Conservation (phyloP, 2,329 filamentous ascomycete genomes). For the Hypoxylon sp. region DNA sequence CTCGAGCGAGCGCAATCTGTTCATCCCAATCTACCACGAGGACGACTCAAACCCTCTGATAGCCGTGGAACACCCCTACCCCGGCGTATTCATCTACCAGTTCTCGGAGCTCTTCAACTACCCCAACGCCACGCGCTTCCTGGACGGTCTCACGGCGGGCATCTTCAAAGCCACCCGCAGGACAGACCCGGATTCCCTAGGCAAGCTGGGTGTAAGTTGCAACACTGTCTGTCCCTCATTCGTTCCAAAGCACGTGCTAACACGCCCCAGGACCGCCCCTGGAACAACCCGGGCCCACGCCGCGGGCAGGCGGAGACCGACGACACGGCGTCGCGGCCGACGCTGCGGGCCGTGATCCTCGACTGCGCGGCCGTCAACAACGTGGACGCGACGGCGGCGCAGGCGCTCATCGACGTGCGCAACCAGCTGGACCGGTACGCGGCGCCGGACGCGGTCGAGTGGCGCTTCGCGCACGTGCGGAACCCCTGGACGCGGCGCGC, state of each 20-base stretch:
- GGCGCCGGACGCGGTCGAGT: constrained; percentile 54
- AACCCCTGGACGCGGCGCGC: constrained; percentile 66
- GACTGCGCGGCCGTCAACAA: constrained; percentile 64
- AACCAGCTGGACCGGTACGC: constrained; percentile 62
- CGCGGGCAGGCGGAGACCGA: constrained; percentile 29
- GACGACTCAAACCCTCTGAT: constrained; percentile 60
- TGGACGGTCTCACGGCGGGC: constrained; percentile 57
- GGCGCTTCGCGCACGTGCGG: constrained; percentile 61
- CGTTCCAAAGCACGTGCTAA: constrained; percentile 21
- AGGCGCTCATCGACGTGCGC: constrained; percentile 62
- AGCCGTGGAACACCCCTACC: constrained; percentile 54
- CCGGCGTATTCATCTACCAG: constrained; percentile 63
- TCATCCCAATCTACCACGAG: constrained; percentile 57
- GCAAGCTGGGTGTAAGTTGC: constrained; percentile 56
- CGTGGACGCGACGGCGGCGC: constrained; percentile 63
- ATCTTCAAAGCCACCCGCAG: constrained; percentile 56
- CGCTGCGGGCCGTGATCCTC: constrained; percentile 60
- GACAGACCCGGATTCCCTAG: constrained; percentile 53
- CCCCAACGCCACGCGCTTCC: constrained; percentile 59
- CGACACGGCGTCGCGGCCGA: constrained; percentile 44
- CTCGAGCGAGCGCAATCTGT: constrained; percentile 40
- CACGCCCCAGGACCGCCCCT: constrained; percentile 48
- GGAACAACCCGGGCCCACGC: constrained; percentile 50
- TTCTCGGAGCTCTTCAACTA: constrained; percentile 66
- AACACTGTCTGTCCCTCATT: constrained; percentile 11